Percentiles rank a stretch among this genome's conserved stretches.
Conservation (phyloP, 2,329 filamentous ascomycete genomes). For the Gnomoniopsis sp. region DNA sequence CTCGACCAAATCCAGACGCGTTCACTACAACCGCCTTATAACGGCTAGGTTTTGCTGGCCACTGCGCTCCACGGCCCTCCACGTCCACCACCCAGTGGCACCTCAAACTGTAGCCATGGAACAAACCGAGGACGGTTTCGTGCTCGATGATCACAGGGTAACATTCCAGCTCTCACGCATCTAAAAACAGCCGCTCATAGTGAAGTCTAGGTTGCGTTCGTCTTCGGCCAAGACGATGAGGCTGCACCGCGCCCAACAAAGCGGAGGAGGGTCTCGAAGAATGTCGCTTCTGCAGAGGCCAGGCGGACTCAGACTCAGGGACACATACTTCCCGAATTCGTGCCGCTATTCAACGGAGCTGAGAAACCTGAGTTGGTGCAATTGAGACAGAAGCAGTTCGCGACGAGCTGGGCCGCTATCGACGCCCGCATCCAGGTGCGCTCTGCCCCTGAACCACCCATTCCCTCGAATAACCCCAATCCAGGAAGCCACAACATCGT, state of each 20-base stretch:
- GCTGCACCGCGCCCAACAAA: slow-evolving; percentile 47
- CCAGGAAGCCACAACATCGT: no score
- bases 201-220: slow-evolving; percentile 53
- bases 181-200: not conserved
- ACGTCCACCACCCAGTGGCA: not conserved
- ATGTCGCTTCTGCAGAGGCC: slow-evolving; percentile 19
- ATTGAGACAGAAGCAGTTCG: slow-evolving; percentile 58
- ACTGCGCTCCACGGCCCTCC: not conserved
- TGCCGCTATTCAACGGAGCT: slow-evolving; percentile 50
- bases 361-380: slow-evolving; percentile 47
- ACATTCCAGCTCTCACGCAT: not conserved
- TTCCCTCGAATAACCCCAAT: no score
- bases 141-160: slow-evolving; percentile 46
- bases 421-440: slow-evolving; percentile 60
- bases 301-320: slow-evolving; percentile 20
- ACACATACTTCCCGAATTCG: slow-evolving; percentile 33
- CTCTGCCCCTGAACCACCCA: no score
- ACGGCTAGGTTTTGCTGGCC: not conserved
- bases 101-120: slow-evolving; percentile 4
- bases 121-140: slow-evolving; percentile 21
- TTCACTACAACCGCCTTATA: not conserved
- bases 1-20: not conserved
- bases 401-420: slow-evolving; percentile 61
- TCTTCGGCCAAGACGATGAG: slow-evolving; percentile 53
- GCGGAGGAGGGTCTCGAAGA: slow-evolving; percentile 50